phyloP scores from a whole-genome alignment of 2,329 filamentous ascomycete species.

The Chrysoporthe deuterocubensis region DNA sequence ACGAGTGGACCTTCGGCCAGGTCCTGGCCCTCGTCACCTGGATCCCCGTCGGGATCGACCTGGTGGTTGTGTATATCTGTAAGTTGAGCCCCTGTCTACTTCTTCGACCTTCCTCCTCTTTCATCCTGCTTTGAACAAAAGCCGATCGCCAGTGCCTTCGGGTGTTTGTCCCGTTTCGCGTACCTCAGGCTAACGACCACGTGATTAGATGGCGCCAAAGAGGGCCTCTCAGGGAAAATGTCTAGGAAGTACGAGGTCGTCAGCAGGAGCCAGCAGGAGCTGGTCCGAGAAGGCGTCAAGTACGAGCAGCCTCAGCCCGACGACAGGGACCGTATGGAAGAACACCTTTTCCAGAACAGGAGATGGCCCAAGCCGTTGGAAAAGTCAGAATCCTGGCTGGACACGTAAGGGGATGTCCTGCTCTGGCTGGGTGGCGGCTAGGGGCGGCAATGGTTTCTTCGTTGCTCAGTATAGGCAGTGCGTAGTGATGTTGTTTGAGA shows the following conservation, averaged over 20 bases:
- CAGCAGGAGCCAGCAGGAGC: constrained; percentile 1
- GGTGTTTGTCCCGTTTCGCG: background rate
- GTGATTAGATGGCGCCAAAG: constrained; percentile 12
- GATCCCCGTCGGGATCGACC: constrained; percentile 36
- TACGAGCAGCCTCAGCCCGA: constrained; percentile 4
- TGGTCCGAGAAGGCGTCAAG: background rate
- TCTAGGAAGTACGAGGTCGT: constrained; percentile 10
- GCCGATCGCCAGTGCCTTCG: background rate
- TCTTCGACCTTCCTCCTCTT: background rate
- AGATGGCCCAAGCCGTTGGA: constrained; percentile 3
- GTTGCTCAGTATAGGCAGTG: background rate
- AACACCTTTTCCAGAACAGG: background rate
- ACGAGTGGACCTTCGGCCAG: constrained; percentile 39
- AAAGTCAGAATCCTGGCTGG: constrained; percentile 9
- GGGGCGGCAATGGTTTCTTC: background rate
- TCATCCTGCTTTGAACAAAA: background rate
- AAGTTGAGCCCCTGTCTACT: constrained; percentile 17
- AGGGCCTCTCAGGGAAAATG: constrained; percentile 14
- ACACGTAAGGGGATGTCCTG: background rate
- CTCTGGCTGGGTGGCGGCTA: background rate
- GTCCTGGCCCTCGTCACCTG: constrained; percentile 38
- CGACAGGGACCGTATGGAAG: background rate
- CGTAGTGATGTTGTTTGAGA: background rate
- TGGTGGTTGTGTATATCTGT: constrained; percentile 36
- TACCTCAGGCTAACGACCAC: background rate